Conservation (phyloP, 257 asterid species). For the Cinchona pubescens region DNA sequence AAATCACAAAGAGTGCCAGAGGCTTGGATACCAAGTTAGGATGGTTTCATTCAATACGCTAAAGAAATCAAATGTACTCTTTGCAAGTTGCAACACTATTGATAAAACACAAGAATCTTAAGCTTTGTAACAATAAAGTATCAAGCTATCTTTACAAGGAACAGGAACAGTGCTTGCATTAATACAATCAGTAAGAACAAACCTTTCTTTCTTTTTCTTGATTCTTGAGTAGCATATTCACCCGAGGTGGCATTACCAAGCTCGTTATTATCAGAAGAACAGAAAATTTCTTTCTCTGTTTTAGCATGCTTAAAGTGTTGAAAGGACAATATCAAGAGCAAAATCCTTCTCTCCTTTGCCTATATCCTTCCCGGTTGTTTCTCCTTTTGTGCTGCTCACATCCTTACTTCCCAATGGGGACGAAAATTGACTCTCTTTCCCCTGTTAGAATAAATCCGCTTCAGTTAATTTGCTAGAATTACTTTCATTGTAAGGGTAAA, state of each 20-base stretch:
- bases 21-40: background rate
- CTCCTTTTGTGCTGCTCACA: conserved; percentile 24
- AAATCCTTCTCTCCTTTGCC: conserved; percentile 28
- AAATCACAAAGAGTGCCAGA: background rate
- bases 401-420: conserved; percentile 31
- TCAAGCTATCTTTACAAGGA: background rate
- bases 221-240: conserved; percentile 10
- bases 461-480: background rate
- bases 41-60: background rate
- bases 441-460: conserved; percentile 32
- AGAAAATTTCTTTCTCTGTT: conserved; percentile 18
- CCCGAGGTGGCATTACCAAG: conserved; percentile 15
- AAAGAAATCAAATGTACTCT: too few relatives aligned
- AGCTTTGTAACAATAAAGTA: background rate
- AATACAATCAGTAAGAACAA: conserved; percentile 24
- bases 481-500: background rate
- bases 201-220: conserved; percentile 43
- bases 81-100: background rate
- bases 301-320: conserved; percentile 49
- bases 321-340: conserved; percentile 47
- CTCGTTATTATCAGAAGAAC: conserved; percentile 18
- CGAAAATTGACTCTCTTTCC: conserved; percentile 35
- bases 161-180: background rate
- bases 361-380: conserved; percentile 20
- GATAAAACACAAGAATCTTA: background rate